These are phyloP conservation scores for Amphichorda felina DNA, from an alignment of 2,329 filamentous ascomycete species.

Conservation along the genomic window DNA sequence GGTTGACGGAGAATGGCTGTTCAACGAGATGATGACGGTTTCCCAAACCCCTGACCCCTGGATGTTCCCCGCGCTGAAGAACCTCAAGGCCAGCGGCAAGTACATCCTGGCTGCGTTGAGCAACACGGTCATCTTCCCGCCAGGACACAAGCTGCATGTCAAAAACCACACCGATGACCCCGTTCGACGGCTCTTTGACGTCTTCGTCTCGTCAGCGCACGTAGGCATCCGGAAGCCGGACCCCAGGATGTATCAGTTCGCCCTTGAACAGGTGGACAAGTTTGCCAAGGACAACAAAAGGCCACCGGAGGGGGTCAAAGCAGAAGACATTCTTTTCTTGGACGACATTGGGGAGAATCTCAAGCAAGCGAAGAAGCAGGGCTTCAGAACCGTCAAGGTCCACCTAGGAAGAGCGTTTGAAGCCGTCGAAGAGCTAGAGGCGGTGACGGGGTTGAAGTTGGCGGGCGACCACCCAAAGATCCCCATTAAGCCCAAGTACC, in stretches of 20 bases:
- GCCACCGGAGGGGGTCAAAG: conserved; percentile 30
- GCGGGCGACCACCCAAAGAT: conserved; percentile 41
- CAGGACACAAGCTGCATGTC: conserved; percentile 52
- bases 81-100: conserved; percentile 48
- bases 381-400: conserved; percentile 80
- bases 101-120: conserved; percentile 74
- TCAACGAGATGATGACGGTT: conserved; percentile 81
- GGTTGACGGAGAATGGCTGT: conserved; percentile 69
- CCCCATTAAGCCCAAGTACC: conserved; percentile 11
- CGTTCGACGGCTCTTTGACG: conserved; percentile 61
- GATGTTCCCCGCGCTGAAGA: conserved; percentile 74
- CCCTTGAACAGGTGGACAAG: conserved; percentile 54
- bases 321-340: conserved; percentile 69
- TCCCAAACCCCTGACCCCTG: conserved; percentile 65
- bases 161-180: conserved; percentile 40
- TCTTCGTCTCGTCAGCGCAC: conserved; percentile 80
- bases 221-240: conserved; percentile 84
- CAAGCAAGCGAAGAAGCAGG: conserved; percentile 61
- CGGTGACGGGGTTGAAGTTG: conserved; percentile 55
- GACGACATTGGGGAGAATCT: conserved; percentile 94
- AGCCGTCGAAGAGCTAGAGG: conserved; percentile 73
- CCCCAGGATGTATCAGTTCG: conserved; percentile 64
- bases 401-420: conserved; percentile 64
- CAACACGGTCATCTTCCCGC: conserved; percentile 82
- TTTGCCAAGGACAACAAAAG: conserved; percentile 43